Evolutionary conservation across 176 grass and related monocot species (phyloP).

Genomic region (Stipa capillata): DNA sequence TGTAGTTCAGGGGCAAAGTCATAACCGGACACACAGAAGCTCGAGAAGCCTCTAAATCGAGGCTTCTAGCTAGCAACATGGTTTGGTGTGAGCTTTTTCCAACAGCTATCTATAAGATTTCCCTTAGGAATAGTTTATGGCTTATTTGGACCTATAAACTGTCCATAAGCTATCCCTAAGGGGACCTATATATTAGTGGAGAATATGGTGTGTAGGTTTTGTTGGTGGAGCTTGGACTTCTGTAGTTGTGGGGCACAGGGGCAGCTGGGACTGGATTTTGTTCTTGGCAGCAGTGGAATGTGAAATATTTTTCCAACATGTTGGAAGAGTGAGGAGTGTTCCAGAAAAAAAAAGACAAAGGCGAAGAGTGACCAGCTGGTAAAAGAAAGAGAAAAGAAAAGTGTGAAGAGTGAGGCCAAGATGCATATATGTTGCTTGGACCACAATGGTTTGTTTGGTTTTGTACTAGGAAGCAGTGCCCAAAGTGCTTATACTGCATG

Average conservation of each 20-base stretch:
- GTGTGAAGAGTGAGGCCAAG: neutral
- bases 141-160: too few relatives aligned
- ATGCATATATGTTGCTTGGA: neutral
- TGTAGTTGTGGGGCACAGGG: neutral
- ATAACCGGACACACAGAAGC: too few relatives aligned
- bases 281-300: too few relatives aligned
- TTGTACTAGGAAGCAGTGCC: constrained; percentile 20
- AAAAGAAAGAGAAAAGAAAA: neutral
- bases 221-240: neutral
- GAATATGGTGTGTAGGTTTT: neutral
- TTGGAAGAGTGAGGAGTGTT: neutral
- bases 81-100: too few relatives aligned
- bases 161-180: too few relatives aligned
- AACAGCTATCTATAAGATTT: too few relatives aligned
- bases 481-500: neutral
- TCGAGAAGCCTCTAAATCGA: too few relatives aligned
- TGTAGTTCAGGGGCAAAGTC: too few relatives aligned
- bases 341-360: neutral
- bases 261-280: neutral
- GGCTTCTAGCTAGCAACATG: too few relatives aligned
- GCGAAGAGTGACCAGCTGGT: too few relatives aligned
- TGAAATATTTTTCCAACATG: neutral
- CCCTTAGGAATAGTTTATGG: too few relatives aligned
- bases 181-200: neutral
- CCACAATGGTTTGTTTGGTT: neutral